Base-by-base conservation (phyloP, 2,329 filamentous ascomycete genomes). In the Alternaria sp. region DNA sequence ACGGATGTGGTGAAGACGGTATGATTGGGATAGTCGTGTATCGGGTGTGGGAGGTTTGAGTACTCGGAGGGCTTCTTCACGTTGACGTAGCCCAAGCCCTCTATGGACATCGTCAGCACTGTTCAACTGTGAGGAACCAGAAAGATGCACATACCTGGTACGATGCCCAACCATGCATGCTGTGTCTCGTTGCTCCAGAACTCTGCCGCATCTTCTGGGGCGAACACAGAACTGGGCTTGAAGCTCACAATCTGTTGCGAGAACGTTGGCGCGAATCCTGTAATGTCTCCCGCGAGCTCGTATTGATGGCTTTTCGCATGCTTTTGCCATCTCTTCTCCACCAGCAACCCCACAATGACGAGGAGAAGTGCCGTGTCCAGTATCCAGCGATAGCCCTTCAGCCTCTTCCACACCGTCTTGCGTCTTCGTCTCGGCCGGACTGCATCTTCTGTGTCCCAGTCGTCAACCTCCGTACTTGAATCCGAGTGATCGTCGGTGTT, bases 251-350 rank as follows among this genome's bases (percentile, higher is more conserved):
- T 73, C 44, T 77, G 73, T 50, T 78, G 75, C 2, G 73, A 74
- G 55, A 79, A 79, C n/a, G 6, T 62, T n/a, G 76, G 76, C 17
- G 74, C 74, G 62, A 78, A 79, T 6, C 75, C 75, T 23, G 75
- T 73, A 1, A 78, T 60, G 32, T 79, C 76, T 25, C 76, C 76
- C 43, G 66, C 63, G 26, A 77, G 58, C 46, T 78, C 72, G 40
- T 68, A 73, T 28, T 54, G 21, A 45, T 73, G 63, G 11, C 62
- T 64, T 25, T 62, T 65, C 2, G 59, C 21, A 4, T 54, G 52
- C 11, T 64, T 49, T 6, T 57, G 60, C 70, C 69, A 74, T 59
- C 61, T 66, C 56, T 69, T 75, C 30, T 78, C 75, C 6, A 63
- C 65, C 25, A 79, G 52, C 17, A 79, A 58, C 4, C 70, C 75